Percentiles rank a stretch among this genome's conserved stretches.
Evolutionary conservation across 495 filamentous ascomycete genomes (phyloP).

Genomic region (Halenospora varia): DNA sequence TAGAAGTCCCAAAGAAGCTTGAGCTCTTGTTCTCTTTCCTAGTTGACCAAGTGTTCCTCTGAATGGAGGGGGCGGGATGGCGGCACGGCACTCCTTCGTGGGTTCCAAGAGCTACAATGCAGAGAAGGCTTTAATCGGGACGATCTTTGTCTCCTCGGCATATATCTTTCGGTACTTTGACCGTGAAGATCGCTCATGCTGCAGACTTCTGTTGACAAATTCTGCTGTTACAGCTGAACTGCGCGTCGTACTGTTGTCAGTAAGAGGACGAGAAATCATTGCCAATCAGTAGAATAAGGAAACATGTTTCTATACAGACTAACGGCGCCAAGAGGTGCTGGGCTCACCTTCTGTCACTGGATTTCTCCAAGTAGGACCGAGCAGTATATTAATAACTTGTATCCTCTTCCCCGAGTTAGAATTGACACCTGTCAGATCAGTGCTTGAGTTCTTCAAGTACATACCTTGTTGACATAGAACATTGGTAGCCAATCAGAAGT

Average conservation of each 20-base stretch:
- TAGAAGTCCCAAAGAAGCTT: background rate
- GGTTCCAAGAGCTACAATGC: too few species aligned
- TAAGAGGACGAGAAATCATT: background rate
- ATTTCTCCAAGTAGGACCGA: background rate
- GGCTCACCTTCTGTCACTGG: background rate
- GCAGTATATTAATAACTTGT: background rate
- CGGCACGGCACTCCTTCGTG: too few species aligned
- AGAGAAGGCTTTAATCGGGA: background rate
- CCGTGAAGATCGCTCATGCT: background rate
- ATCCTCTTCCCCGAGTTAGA: background rate
- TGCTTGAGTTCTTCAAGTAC: background rate
- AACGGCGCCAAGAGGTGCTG: background rate
- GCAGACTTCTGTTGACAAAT: too few species aligned
- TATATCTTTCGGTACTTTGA: background rate
- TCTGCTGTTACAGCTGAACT: too few species aligned
- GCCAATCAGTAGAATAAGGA: background rate
- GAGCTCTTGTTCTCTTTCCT: background rate
- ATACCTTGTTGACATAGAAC: background rate
- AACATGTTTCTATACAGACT: background rate
- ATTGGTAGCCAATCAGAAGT: background rate
- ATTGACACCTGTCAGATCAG: background rate
- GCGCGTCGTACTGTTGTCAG: too few species aligned
- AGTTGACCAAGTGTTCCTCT: background rate
- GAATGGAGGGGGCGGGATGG: background rate
- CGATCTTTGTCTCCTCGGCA: background rate